Base-by-base conservation (phyloP, 495 filamentous ascomycete species). In the Penicillium roqueforti region DNA sequence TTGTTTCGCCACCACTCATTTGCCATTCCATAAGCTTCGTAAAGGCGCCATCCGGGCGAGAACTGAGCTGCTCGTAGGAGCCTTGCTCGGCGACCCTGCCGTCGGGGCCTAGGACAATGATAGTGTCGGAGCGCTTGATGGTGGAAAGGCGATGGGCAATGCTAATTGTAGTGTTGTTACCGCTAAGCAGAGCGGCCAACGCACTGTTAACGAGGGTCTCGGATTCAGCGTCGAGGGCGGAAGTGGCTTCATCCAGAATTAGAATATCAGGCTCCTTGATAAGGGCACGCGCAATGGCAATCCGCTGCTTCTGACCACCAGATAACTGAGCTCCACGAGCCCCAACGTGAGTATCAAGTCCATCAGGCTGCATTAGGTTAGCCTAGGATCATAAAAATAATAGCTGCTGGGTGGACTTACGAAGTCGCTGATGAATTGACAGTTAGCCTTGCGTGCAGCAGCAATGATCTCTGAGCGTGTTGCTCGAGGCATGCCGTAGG, bases 1-100 rank as follows among this genome's bases (percentile, higher is more conserved):
- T 58, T 2, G 72, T 68, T 36, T 95, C 90, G 9, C 86, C 86
- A 13, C 91, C 95, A 57, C 81, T 92, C 81, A 97, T 87, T 73
- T 98, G 93, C 95, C 95, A 98, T 68, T 97, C 91, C 93, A 98
- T 98, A 44, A 98, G 76, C 71, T 88, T 89, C 26, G 83, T 91
- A 66, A 98, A 98, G 6, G 91, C 88, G 36, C 92, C 92, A 22
- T 86, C 72, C 4, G 77, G 78, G 34, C 87, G 83, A 18, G 76
- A 70, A 58, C 84, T 87, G 23, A 98, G 77, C 52, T 90, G 83
- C 13, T 80, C 73, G 65, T 93, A 98, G 32, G 83, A 85, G 42
- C 93, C 93, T 49, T 87, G 83, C 71, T 98, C 91, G 5, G 95
- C 93, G 18, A 97, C 92, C 31, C 76, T 86, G 26, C 93, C 93